Evolutionary conservation across 306 rosid genomes (phyloP), one percentile per base, ranked within the genome.

Genomic region (Casuarina glauca): DNA sequence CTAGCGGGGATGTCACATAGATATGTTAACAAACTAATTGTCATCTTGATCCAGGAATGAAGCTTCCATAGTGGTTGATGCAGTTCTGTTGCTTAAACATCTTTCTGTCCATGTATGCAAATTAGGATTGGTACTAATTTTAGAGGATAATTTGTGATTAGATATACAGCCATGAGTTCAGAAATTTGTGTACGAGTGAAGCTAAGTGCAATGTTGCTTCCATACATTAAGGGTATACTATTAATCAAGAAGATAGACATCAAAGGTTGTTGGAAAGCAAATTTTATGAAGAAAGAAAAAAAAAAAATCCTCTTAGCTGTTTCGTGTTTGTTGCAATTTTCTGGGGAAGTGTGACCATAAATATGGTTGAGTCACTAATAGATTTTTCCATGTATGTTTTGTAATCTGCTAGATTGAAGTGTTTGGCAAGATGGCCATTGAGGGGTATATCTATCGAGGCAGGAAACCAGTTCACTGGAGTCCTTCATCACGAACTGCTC

Each of bases 401-500:
- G 20, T 64, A 84, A 55, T 81, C 78, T 86, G 69, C 70, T 87
- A 95, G 99, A 95, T 95, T 82, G 97, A 93, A 86, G 99, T 95
- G 78, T 95, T 95, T 87, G 99, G 98, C 69, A 93, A 91, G 87
- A 95, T 95, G 97, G 97, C 94, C 83, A 81, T 90, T 81, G 86
- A 90, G 87, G 99, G 98, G 54, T 88, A 86, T 79, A 95, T 95
- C 81, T 93, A 88, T 83, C 85, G 99, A 86, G 99, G 99, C 76
- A 88, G 96, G 82, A 95, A 95, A 82, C 99, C 99, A 51, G 99
- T 95, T 82, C 99, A 95, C 83, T 95, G 99, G 99, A 95, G 99
- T 82, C 99, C 97, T 78, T 95, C 99, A 5, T 93, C 99, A 69
- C 88, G 88, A 73, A 95, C 99, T 74, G 99, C 99, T 82, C 99